Evolutionary conservation across 495 filamentous ascomycete species (phyloP).

Genomic region (Penicillium fimorum): DNA sequence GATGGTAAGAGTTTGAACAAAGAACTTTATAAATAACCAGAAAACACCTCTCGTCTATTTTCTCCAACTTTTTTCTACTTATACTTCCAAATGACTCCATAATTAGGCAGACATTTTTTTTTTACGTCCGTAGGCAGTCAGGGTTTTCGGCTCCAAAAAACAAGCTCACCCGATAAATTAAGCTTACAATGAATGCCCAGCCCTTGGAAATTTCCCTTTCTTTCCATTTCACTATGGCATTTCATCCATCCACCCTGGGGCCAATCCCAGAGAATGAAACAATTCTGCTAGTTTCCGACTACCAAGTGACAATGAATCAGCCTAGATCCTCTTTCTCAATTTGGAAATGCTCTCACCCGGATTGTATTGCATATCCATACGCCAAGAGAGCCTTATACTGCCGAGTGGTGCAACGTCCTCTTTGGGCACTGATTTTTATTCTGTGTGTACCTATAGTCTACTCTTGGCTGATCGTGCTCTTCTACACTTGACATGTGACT

Average conservation of each 20-base stretch:
- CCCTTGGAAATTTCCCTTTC: not conserved
- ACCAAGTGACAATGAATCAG: not conserved
- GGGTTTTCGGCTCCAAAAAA: too few species aligned
- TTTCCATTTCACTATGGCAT: not conserved
- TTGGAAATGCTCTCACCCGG: conserved; percentile 14
- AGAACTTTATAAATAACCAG: too few species aligned
- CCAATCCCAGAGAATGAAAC: not conserved
- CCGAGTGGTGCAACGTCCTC: not conserved
- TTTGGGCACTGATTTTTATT: conserved; percentile 10
- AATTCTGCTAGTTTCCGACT: not conserved
- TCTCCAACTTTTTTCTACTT: too few species aligned
- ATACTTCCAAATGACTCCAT: too few species aligned
- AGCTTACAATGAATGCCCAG: not conserved
- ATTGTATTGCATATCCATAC: conserved; percentile 2
- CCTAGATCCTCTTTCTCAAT: not conserved
- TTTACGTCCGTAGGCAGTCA: not conserved
- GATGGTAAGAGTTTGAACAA: too few species aligned
- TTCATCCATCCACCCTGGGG: not conserved
- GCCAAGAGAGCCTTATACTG: conserved; percentile 5
- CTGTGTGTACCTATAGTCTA: conserved; percentile 1
- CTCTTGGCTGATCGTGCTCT: not conserved
- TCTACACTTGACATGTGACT: not conserved
- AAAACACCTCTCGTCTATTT: too few species aligned
- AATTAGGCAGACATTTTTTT: not conserved
- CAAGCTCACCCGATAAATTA: not conserved